phyloP scores from a whole-genome alignment of 2,329 filamentous ascomycete species.

The Verticillium nubilum region DNA sequence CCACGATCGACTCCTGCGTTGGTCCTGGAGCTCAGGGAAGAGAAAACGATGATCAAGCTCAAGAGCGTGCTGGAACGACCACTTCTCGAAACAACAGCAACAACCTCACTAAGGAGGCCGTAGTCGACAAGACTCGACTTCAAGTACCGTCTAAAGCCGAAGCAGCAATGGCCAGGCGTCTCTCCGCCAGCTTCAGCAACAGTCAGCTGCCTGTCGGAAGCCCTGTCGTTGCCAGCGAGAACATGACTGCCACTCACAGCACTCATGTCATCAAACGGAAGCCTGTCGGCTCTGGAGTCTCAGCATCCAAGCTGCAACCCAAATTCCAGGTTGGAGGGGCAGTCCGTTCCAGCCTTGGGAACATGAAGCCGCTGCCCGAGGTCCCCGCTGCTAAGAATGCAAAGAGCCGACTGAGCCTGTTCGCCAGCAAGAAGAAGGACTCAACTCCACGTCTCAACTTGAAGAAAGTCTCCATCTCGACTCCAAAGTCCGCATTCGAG shows the following conservation, averaged over 20 bases:
- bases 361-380: neutral
- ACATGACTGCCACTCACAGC: slow-evolving; percentile 17
- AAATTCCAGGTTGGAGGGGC: neutral
- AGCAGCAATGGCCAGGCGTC: slow-evolving; percentile 9
- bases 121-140: neutral
- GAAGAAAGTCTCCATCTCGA: neutral
- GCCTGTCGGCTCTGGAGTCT: neutral
- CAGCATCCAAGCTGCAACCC: neutral
- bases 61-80: too few species aligned
- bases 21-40: neutral
- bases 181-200: slow-evolving; percentile 24
- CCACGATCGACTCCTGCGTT: slow-evolving; percentile 20
- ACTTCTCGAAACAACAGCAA: neutral
- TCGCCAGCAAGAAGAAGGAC: neutral
- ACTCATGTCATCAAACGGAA: neutral
- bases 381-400: neutral
- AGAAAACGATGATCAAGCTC: too few species aligned
- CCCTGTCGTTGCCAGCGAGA: slow-evolving; percentile 23
- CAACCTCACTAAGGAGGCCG: neutral
- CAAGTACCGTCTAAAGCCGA: neutral
- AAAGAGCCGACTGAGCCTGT: neutral
- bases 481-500: neutral
- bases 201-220: slow-evolving; percentile 18
- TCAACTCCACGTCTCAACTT: neutral
- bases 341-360: neutral